These are phyloP conservation scores for Blastocystis sp. DNA, from an alignment of 352 stramenopile genomes.

Conservation along the genomic window DNA sequence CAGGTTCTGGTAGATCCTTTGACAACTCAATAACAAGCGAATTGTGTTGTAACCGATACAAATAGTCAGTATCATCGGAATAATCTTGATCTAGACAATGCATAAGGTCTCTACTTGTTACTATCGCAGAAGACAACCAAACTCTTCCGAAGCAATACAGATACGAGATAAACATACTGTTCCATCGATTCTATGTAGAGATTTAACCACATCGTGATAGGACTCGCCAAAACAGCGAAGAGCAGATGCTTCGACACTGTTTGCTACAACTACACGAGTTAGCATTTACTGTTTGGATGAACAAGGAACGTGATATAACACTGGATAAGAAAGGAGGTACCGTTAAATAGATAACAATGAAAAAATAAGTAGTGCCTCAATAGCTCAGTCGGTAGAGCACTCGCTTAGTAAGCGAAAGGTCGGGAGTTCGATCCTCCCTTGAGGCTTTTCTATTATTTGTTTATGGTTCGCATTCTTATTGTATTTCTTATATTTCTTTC, in stretches of 20 bases:
- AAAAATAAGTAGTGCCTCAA: not conserved
- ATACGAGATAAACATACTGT: not conserved
- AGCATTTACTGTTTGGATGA: not conserved
- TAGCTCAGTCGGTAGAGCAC: constrained; percentile 58
- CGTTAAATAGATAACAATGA: too few relatives aligned
- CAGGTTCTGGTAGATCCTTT: too few relatives aligned
- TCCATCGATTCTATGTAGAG: not conserved
- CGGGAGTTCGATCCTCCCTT: constrained; percentile 54
- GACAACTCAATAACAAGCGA: too few relatives aligned
- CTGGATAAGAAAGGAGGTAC: too few relatives aligned
- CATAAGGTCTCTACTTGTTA: not conserved
- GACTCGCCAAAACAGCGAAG: not conserved
- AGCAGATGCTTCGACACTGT: constrained; percentile 23
- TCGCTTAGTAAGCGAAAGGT: constrained; percentile 60
- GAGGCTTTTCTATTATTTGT: constrained; percentile 30
- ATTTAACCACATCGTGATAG: not conserved
- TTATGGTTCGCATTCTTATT: not conserved
- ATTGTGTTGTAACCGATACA: too few relatives aligned
- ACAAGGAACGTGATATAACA: not conserved
- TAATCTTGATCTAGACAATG: too few relatives aligned
- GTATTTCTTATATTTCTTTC: not conserved
- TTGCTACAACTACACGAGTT: not conserved
- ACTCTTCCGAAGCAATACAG: not conserved
- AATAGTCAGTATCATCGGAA: too few relatives aligned
- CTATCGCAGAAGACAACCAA: not conserved